Percentiles rank a stretch among this genome's conserved stretches.
Conservation (phyloP, 2,329 filamentous ascomycete species). For the Ampelomyces quisqualis region DNA sequence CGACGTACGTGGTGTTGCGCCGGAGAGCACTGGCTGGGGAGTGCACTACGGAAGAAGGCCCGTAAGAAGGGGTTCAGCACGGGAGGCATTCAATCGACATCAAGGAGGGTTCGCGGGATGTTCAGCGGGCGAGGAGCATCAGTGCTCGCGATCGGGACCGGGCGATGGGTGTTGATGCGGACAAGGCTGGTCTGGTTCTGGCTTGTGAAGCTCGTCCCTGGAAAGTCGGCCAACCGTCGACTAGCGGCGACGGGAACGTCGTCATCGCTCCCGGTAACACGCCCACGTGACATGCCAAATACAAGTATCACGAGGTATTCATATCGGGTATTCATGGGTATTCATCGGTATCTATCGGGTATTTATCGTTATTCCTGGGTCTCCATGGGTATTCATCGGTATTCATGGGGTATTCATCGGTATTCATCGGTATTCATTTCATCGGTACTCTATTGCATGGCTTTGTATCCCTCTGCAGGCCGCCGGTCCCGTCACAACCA, state of each 20-base stretch:
- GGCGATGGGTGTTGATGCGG: conserved; percentile 12
- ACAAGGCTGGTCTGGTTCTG: conserved; percentile 9
- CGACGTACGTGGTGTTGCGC: conserved; percentile 75
- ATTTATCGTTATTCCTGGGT: too few species aligned
- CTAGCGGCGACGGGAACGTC: conserved; percentile 20
- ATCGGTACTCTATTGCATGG: too few species aligned
- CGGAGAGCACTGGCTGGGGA: conserved; percentile 87
- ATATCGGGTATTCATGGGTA: too few species aligned
- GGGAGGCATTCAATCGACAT: conserved; percentile 81
- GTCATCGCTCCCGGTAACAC: conserved; percentile 26
- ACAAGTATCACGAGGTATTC: too few species aligned
- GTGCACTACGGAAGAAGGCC: conserved; percentile 96
- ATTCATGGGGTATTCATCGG: too few species aligned
- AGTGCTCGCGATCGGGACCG: conserved; percentile 24
- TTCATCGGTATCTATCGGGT: too few species aligned
- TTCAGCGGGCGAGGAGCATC: conserved; percentile 31
- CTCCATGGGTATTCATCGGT: too few species aligned
- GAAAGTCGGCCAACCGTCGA: conserved; percentile 12
- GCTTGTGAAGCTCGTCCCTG: conserved; percentile 30
- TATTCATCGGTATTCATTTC: too few species aligned
- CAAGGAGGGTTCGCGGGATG: conserved; percentile 15
- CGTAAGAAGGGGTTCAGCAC: conserved; percentile 92
- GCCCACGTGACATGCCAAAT: too few species aligned
- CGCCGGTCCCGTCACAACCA: too few species aligned
- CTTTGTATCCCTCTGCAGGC: too few species aligned